Evolutionary conservation across 805 yeast species (phyloP), one percentile per base, ranked within the genome.

Genomic region (Kuraishia piskuri): DNA sequence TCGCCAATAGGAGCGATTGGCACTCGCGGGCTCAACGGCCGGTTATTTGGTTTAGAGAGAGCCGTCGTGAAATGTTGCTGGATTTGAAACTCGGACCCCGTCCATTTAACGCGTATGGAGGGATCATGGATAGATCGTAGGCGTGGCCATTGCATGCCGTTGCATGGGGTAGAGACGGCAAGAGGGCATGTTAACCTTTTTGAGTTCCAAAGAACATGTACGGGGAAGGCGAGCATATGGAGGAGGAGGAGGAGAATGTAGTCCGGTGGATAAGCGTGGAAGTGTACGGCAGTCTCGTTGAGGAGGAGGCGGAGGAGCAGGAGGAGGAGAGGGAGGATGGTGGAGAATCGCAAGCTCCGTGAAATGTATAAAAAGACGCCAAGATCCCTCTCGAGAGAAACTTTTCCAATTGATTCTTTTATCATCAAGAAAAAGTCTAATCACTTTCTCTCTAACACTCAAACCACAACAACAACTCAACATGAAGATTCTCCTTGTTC

Each of bases 401-500:
- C 17, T 17, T 22, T 22, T 22, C 26, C 14, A n/a, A n/a, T 21
- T 19, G 19, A 19, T 44, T 44, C 46, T n/a, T 46, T 21, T 21
- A 7, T 10, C 49, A 46, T 21, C 49, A 46, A 8, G 22, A 22
- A 46, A 46, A 46, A 17, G 23, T 40, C 25, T 23, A 31, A 31
- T 26, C 44, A 47, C 46, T 46, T 22, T n/a, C 21, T 23, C 12
- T 17, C 20, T 6, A 25, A n/a, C 44, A 48, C 8, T 25, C 21
- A 25, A 46, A 21, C 3, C 7, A 25, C 21, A 21, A 50, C 40
- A 24, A 49, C 31, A 21, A 37, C 44, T 49, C 48, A 58, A 52
- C 56, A 40, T 37, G 26, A 75, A 75, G 66, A 76, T 83, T 54
- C 74, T 83, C 57, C 69, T 82, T 53, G 84, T 82, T 52, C 73